Percentiles rank a stretch among this genome's conserved stretches.
These are phyloP conservation scores for Diplogelasinospora grovesii DNA, from an alignment of 495 filamentous ascomycete species.

Conservation along the genomic window DNA sequence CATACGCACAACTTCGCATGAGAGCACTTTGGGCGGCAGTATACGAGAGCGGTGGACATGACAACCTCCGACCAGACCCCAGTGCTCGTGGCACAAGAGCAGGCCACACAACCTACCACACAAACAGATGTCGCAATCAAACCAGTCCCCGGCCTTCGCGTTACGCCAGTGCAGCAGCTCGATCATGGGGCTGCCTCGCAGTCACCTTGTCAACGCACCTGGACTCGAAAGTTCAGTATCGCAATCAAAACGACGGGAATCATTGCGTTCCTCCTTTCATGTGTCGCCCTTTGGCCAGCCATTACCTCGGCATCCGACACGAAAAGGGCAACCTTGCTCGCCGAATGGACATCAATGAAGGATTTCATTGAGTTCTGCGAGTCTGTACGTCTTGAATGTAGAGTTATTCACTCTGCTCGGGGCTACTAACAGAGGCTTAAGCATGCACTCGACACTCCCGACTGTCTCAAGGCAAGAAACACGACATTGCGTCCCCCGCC, in stretches of 20 bases:
- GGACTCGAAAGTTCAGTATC: not conserved
- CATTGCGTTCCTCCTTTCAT: constrained; percentile 6
- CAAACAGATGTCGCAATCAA: too few species aligned
- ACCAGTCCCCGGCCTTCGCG: too few species aligned
- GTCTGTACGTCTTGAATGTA: constrained; percentile 5
- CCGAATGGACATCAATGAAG: constrained; percentile 8
- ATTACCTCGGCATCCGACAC: constrained; percentile 4
- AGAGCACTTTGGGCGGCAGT: too few species aligned
- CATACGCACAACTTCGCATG: too few species aligned
- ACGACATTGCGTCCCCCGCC: constrained; percentile 4
- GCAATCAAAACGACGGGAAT: not conserved
- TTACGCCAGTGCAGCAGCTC: too few species aligned
- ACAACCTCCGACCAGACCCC: too few species aligned
- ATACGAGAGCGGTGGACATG: too few species aligned
- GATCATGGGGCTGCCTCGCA: not conserved
- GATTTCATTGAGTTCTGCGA: constrained; percentile 9
- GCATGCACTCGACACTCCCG: constrained; percentile 1
- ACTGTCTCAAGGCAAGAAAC: constrained; percentile 1
- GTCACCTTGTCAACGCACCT: not conserved
- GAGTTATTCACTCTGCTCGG: not conserved
- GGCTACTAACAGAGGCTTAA: too few species aligned
- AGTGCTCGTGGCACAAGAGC: too few species aligned
- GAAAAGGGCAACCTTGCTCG: constrained; percentile 3
- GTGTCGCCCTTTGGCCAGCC: constrained; percentile 1
- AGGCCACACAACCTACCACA: too few species aligned